A percentile compares a stretch with the other conserved stretches of the same genome.
These are phyloP conservation scores for Globisporangium mamillatum DNA, from an alignment of 352 stramenopile genomes.

Conservation along the genomic window DNA sequence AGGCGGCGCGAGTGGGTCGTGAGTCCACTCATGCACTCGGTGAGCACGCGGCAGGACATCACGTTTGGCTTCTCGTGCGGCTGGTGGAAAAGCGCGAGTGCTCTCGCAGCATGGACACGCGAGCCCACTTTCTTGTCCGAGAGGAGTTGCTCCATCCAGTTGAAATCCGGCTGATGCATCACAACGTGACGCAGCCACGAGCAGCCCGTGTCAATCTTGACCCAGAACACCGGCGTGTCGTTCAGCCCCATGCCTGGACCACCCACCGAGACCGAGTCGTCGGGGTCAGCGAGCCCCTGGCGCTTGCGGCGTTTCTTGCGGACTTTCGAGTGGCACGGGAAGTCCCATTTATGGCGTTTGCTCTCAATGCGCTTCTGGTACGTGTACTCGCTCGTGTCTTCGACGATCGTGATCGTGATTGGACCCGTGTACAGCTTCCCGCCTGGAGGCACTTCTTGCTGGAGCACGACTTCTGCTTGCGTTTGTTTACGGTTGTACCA, in stretches of 20 bases:
- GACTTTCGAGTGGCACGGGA: conserved; percentile 83
- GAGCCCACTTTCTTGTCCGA: conserved; percentile 83
- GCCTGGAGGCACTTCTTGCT: conserved; percentile 77
- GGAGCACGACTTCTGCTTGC: conserved; percentile 79
- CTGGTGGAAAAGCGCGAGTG: conserved; percentile 72
- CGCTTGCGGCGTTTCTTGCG: conserved; percentile 85
- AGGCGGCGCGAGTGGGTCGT: conserved; percentile 78
- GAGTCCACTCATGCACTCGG: conserved; percentile 81
- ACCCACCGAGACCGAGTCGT: conserved; percentile 76
- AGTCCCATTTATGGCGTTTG: conserved; percentile 85
- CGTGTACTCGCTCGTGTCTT: conserved; percentile 81
- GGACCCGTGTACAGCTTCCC: conserved; percentile 77
- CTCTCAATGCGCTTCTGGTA: conserved; percentile 83
- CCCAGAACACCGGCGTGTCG: conserved; percentile 85
- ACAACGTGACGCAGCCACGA: conserved; percentile 80
- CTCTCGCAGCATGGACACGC: conserved; percentile 73
- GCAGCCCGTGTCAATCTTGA: conserved; percentile 81
- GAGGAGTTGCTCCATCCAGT: conserved; percentile 86
- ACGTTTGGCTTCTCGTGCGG: conserved; percentile 85
- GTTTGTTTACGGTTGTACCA: conserved; percentile 90
- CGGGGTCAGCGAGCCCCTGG: conserved; percentile 70
- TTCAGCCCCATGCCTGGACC: conserved; percentile 83
- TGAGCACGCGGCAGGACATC: conserved; percentile 83
- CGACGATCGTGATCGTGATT: conserved; percentile 84
- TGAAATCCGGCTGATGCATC: conserved; percentile 86